phyloP scores from a whole-genome alignment of 352 stramenopile genomes.

The Pythium insidiosum region DNA sequence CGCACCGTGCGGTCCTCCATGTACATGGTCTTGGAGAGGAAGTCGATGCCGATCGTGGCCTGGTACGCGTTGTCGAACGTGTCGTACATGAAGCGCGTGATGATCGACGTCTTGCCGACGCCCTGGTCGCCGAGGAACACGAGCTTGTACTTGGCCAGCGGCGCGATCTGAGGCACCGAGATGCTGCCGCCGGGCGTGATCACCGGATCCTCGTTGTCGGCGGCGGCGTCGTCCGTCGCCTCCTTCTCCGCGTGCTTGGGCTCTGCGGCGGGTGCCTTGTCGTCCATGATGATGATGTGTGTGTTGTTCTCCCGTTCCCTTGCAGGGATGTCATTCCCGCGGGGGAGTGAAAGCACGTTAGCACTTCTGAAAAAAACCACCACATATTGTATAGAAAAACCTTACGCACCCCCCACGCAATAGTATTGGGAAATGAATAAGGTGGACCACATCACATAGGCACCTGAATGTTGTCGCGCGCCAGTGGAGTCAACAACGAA shows the following conservation, averaged over 20 bases:
- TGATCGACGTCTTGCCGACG: constrained; percentile 99
- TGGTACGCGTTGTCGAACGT: constrained; percentile 97
- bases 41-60: constrained; percentile 99
- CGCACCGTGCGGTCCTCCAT: constrained; percentile 97
- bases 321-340: no score
- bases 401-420: no score
- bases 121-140: constrained; percentile 95
- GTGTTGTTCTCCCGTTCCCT: no score
- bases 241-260: constrained; percentile 10
- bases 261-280: constrained; percentile 9
- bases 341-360: no score
- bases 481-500: no score
- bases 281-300: constrained; percentile 7
- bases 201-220: constrained; percentile 12
- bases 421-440: no score
- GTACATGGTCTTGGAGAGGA: constrained; percentile 99
- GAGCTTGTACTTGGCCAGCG: constrained; percentile 92
- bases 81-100: constrained; percentile 99
- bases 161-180: constrained; percentile 76
- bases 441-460: no score
- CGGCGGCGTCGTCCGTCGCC: no score
- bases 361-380: neutral
- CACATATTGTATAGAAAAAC: no score
- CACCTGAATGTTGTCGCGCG: no score
- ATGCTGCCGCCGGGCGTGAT: constrained; percentile 15